Base-by-base conservation (phyloP, 139 green algal genomes). In the Spirogloea muscicola region DNA sequence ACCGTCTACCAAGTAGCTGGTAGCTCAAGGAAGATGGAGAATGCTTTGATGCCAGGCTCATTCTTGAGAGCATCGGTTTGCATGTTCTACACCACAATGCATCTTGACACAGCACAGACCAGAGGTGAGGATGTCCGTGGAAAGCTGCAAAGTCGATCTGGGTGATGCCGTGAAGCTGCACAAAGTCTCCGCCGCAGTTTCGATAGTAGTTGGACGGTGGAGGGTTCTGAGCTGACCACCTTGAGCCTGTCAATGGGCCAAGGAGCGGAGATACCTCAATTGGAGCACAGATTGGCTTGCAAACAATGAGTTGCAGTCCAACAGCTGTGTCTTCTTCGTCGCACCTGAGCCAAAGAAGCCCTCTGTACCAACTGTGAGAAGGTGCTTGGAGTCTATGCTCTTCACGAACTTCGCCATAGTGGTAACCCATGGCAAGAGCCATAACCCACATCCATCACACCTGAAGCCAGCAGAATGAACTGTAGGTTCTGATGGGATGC, bases 341-440 rank as follows among this genome's bases (percentile, higher is more conserved):
- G 64, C 63, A 25, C 36, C 31, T 16, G 29, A 10, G 34, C 52
- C 67, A 25, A 69, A 88, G 80, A 94, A 93, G 49, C 87, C 85
- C 78, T 91, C 87, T 6, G 65, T 44, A 16, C 87, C 87, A 13
- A 87, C 49, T 16, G 82, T 85, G 13, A 91, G 71, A 58, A 91
- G 68, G 79, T 90, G 86, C 43, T 81, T 68, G 9, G 66, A 65
- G 78, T 89, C 86, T 21, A 87, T 29, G 5, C 36, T 44, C 68
- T 77, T 77, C 18, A 77, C 52, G 31, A 59, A 40, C 0, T 18
- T 2, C 16, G 68, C 52, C 68, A 77, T 77, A 18, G 34, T 37
- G 36, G 21, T 18, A 16, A 59, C 33, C 65, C 65, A 74, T 3
- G 58, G 39, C 37, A 37, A 40, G 38, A 68, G 10, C 10, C 55